Conservation (phyloP, 1,284 basidiomycete genomes). For the Trametes pubescens region DNA sequence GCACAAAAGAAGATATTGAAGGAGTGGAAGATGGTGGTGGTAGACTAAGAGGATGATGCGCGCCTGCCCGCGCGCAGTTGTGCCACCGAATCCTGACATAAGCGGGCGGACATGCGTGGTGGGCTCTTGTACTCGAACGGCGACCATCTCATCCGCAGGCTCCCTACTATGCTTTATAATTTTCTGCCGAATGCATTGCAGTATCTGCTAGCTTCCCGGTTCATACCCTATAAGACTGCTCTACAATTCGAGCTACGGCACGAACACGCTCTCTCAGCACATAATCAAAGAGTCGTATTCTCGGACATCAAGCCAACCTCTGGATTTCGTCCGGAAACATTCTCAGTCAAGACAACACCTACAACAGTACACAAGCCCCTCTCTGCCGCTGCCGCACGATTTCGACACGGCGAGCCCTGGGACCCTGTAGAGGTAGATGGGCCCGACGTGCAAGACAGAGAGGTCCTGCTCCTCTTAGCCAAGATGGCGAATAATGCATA, state of each 20-base stretch:
- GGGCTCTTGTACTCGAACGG: slow-evolving; percentile 6
- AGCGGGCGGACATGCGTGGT: not conserved
- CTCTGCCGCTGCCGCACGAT: slow-evolving; percentile 54
- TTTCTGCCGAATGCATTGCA: slow-evolving; percentile 32
- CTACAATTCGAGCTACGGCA: slow-evolving; percentile 69
- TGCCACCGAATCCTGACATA: too few species aligned
- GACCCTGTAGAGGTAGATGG: slow-evolving; percentile 62
- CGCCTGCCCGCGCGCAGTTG: too few species aligned
- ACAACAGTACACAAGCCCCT: slow-evolving; percentile 45
- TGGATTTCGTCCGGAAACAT: slow-evolving; percentile 5
- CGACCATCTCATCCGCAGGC: not conserved
- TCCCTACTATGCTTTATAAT: slow-evolving; percentile 31
- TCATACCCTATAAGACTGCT: slow-evolving; percentile 31
- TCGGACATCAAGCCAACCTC: slow-evolving; percentile 25
- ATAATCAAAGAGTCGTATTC: slow-evolving; percentile 34
- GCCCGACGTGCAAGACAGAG: slow-evolving; percentile 80
- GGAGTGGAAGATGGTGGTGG: too few species aligned
- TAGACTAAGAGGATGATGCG: not conserved
- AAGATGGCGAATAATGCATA: slow-evolving; percentile 97
- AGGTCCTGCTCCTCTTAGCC: slow-evolving; percentile 83
- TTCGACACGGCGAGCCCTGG: slow-evolving; percentile 53
- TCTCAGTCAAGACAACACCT: slow-evolving; percentile 15
- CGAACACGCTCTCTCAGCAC: slow-evolving; percentile 56
- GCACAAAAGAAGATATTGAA: too few species aligned
- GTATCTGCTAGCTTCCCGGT: slow-evolving; percentile 31